Base-by-base conservation (phyloP, 805 yeast species). In the Candida koratica region DNA sequence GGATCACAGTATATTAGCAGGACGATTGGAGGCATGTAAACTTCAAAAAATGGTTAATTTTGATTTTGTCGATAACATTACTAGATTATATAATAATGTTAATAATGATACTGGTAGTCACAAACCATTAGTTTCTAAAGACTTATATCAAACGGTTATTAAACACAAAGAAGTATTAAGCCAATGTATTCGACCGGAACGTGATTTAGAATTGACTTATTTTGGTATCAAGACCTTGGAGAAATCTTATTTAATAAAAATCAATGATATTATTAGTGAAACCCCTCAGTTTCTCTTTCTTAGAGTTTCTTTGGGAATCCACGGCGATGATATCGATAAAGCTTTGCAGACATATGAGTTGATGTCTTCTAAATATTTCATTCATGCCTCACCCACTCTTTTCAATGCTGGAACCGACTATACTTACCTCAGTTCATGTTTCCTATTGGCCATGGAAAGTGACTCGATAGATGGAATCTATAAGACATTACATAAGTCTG, bases 401-500 rank as follows among this genome's bases (percentile, higher is more conserved):
- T 90, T 84, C 72, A 89, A 89, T 52, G 85, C 97, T 1, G 97
- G 96, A 34, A 86, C 96, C 17, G 82, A 88, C 24, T 69, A 75
- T 39, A 84, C 93, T 17, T 86, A 77, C 56, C 74, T 90, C 70
- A 85, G 97, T 11, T 89, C 96, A 10, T 90, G 97, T 64, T 90
- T 89, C 70, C 67, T 90, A 34, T 71, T 90, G 28, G 90, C 90
- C 20, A 87, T 86, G 89, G 79, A 82, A 53, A 95, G 84, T 31
- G 98, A 90, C 61, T 89, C 97, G 4, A 87, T 90, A 42, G 96
- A 90, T 45, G 97, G 97, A 24, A 90, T 90, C 34, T 90, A 85
- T 55, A 85, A 84, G 43, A 87, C 97, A 10, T 71, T 90, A 37
- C 84, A 89, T 61, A 80, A 82, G 44, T 74, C 93, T 50, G 97